A percentile compares a stretch with the other conserved stretches of the same genome.
These are phyloP conservation scores for Leishmania braziliensis DNA, from an alignment of 208 protist genomes.

Conservation along the genomic window DNA sequence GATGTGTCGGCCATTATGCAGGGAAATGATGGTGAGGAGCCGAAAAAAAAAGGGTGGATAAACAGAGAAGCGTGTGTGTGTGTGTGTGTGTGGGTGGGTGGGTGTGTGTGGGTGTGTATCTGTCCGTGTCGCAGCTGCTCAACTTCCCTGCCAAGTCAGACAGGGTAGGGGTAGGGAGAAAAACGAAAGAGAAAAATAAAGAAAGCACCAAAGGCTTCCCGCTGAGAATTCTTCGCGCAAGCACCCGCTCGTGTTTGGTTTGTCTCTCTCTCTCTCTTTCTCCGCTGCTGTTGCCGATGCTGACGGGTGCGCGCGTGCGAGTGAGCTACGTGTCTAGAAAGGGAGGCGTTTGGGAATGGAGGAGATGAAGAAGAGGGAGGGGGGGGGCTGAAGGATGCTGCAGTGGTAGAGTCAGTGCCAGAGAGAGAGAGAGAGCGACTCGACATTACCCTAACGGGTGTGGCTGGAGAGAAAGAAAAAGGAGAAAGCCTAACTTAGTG, in stretches of 20 bases:
- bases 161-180: neutral
- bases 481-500: neutral
- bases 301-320: too few relatives aligned
- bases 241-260: neutral
- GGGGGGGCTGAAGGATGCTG: neutral
- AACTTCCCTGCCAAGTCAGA: neutral
- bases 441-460: too few relatives aligned
- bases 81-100: neutral
- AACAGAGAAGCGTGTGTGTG: neutral
- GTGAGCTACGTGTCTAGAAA: neutral
- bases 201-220: constrained; percentile 1
- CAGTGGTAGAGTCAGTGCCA: neutral
- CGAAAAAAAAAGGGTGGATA: constrained; percentile 1
- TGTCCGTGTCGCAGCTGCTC: neutral
- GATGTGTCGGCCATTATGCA: constrained; percentile 8
- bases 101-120: too few relatives aligned
- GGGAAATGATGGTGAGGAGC: neutral
- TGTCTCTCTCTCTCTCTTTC: neutral
- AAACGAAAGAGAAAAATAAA: constrained; percentile 16
- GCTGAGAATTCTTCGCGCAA: neutral
- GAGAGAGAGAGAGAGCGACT: too few relatives aligned
- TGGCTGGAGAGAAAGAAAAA: neutral
- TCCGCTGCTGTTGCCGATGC: neutral
- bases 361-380: too few relatives aligned
- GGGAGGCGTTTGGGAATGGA: neutral